Conservation (phyloP, 352 stramenopile genomes). For the Bremia lactucae region DNA sequence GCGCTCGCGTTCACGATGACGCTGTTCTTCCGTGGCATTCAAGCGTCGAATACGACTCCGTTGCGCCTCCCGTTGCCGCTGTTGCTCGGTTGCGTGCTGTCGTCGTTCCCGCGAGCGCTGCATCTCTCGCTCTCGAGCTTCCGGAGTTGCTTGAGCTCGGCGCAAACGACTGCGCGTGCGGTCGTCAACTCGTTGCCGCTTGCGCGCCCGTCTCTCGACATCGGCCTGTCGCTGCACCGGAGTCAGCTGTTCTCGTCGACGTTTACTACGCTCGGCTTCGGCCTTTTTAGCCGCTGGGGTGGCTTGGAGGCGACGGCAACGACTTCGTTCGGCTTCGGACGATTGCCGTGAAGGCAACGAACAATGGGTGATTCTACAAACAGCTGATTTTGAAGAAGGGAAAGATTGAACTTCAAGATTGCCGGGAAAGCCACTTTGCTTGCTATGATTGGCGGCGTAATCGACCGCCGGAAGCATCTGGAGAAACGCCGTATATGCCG, state of each 20-base stretch:
- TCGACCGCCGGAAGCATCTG: conserved; percentile 28
- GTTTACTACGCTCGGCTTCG: conserved; percentile 46
- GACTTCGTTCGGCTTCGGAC: conserved; percentile 48
- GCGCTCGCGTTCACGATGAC: conserved; percentile 46
- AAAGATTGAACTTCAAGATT: no score
- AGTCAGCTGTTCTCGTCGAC: conserved; percentile 48
- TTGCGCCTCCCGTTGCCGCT: conserved; percentile 48
- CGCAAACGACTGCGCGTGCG: conserved; percentile 35
- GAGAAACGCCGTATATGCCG: conserved; percentile 43
- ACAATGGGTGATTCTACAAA: no score
- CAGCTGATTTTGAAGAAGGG: no score
- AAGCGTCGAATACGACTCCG: conserved; percentile 41
- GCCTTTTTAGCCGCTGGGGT: conserved; percentile 34
- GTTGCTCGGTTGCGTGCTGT: conserved; percentile 51
- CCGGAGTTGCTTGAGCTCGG: conserved; percentile 33
- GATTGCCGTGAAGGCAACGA: conserved; percentile 28
- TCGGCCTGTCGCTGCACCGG: conserved; percentile 54
- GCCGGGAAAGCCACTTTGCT: no score
- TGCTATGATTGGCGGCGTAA: background rate
- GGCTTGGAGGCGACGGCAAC: conserved; percentile 33
- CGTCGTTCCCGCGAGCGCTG: conserved; percentile 49
- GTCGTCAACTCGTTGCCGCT: conserved; percentile 42
- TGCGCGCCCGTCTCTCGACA: conserved; percentile 47
- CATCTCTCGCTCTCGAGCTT: conserved; percentile 38
- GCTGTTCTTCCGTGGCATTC: conserved; percentile 54